Conservation (phyloP, 495 filamentous ascomycete species). For the Penicillium turbatum region DNA sequence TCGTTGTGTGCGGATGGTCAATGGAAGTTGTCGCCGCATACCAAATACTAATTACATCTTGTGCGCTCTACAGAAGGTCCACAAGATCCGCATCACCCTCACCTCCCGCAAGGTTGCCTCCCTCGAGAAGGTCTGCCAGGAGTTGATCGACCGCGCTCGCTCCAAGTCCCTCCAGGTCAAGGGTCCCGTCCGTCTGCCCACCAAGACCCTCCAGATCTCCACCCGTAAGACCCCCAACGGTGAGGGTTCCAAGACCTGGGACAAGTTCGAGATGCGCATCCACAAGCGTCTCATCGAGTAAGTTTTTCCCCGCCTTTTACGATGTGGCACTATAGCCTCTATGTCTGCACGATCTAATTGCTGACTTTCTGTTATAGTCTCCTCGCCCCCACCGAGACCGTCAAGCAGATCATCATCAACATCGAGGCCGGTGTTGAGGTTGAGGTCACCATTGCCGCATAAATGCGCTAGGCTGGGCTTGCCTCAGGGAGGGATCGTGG, state of each 20-base stretch:
- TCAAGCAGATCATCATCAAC: conserved; percentile 99
- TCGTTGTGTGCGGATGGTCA: conserved; percentile 3
- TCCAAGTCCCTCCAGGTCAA: conserved; percentile 97
- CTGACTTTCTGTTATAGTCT: conserved; percentile 51
- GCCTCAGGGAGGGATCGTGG: conserved; percentile 7
- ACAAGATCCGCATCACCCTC: conserved; percentile 98
- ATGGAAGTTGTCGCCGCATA: background rate
- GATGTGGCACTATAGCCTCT: background rate
- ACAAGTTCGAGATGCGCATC: conserved; percentile 98
- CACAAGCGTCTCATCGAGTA: conserved; percentile 97
- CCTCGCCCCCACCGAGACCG: conserved; percentile 95
- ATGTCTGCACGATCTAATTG: background rate
- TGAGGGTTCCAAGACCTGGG: conserved; percentile 99
- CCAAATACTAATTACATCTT: conserved; percentile 8
- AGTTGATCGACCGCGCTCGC: conserved; percentile 98
- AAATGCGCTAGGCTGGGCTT: conserved; percentile 38
- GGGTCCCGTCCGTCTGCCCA: conserved; percentile 97
- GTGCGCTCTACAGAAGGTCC: conserved; percentile 64
- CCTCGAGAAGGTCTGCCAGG: conserved; percentile 97
- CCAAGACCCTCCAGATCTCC: conserved; percentile 94
- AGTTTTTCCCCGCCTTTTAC: conserved; percentile 25
- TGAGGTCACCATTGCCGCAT: conserved; percentile 99
- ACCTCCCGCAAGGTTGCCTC: conserved; percentile 87
- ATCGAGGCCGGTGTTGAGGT: conserved; percentile 99
- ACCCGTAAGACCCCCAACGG: conserved; percentile 96